A percentile compares a stretch with the other conserved stretches of the same genome.
Evolutionary conservation across 2,329 filamentous ascomycete genomes (phyloP).

Genomic region (Cercospora janseana): DNA sequence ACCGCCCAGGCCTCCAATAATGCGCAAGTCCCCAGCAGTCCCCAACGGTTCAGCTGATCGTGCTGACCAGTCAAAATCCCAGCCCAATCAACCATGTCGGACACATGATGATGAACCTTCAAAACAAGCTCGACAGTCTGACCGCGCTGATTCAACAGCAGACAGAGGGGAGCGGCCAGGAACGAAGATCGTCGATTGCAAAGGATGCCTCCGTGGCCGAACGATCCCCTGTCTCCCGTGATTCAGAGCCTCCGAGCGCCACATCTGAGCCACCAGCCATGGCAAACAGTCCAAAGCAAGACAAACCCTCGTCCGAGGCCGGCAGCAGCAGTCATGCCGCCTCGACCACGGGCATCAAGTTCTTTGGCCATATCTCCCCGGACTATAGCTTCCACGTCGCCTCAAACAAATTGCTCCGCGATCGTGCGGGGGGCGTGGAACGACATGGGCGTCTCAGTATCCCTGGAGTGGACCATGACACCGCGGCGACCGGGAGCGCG

Average conservation of each 20-base stretch:
- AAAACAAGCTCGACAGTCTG: background rate
- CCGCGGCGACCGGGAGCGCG: background rate
- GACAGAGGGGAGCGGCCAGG: background rate
- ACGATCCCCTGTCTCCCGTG: background rate
- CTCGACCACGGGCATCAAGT: background rate
- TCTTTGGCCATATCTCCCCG: background rate
- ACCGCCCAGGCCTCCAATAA: background rate
- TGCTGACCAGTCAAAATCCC: background rate
- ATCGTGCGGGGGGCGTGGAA: background rate
- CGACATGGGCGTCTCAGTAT: background rate
- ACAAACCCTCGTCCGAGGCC: background rate
- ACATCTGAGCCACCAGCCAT: background rate
- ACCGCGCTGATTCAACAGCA: background rate
- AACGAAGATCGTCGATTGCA: background rate
- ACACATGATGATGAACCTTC: background rate
- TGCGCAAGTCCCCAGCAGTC: background rate
- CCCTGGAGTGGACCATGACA: background rate
- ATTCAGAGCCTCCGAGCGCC: background rate
- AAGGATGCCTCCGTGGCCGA: background rate
- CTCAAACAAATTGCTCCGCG: background rate
- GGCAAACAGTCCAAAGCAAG: background rate
- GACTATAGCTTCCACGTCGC: conserved; percentile 2
- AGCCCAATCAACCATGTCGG: background rate
- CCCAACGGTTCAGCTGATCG: no score
- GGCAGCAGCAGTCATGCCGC: background rate